A percentile compares a stretch with the other conserved stretches of the same genome.
Conservation (phyloP, 768 basidiomycete species). For the Macrolepiota fuliginosa region DNA sequence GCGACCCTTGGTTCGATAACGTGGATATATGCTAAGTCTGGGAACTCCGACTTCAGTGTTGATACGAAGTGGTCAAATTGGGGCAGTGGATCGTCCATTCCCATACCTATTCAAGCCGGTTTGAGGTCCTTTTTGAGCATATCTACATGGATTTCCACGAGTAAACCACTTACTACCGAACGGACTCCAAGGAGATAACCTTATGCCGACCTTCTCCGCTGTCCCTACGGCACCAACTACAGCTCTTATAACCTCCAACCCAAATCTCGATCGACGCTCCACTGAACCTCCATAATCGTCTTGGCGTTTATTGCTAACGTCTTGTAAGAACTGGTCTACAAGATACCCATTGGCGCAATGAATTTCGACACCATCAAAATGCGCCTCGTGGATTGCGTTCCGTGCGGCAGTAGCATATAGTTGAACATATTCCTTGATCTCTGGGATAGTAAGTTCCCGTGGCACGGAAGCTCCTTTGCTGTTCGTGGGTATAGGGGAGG, state of each 20-base stretch:
- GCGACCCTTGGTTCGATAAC: conserved; percentile 36
- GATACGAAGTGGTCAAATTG: conserved; percentile 50
- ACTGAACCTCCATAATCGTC: conserved; percentile 61
- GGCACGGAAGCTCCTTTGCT: conserved; percentile 22
- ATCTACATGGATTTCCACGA: background rate
- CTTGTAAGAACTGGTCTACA: conserved; percentile 42
- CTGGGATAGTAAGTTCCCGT: conserved; percentile 39
- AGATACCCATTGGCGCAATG: conserved; percentile 38
- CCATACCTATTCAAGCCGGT: conserved; percentile 47
- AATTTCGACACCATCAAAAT: conserved; percentile 60
- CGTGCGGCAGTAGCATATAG: conserved; percentile 51
- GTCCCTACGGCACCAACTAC: conserved; percentile 50
- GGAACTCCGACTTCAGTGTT: conserved; percentile 25
- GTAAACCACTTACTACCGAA: conserved; percentile 33
- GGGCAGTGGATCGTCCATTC: conserved; percentile 29
- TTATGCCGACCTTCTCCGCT: conserved; percentile 44
- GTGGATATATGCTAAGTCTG: conserved; percentile 44
- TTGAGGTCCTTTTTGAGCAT: conserved; percentile 21
- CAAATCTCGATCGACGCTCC: conserved; percentile 55
- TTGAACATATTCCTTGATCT: conserved; percentile 46
- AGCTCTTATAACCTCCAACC: conserved; percentile 48
- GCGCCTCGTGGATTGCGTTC: conserved; percentile 49
- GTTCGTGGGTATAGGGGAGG: conserved; percentile 13
- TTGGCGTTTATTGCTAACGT: conserved; percentile 31
- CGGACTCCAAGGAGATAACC: conserved; percentile 54